Evolutionary conservation across 495 filamentous ascomycete species (phyloP), one percentile per base, ranked within the genome.

Genomic region (Podospora anserina): DNA sequence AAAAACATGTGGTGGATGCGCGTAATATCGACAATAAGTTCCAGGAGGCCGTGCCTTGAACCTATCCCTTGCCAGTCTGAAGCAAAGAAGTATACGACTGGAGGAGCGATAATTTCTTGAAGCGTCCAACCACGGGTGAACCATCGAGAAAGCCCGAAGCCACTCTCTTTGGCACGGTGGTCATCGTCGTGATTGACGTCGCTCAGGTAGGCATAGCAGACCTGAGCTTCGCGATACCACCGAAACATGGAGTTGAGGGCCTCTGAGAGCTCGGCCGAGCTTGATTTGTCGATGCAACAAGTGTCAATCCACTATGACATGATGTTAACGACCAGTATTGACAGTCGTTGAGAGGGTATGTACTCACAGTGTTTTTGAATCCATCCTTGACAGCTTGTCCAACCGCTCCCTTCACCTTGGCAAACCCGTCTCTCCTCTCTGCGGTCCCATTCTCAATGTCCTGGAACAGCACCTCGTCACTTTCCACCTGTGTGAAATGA

Each of bases 401-500:
- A 63, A 73, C 77, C 4, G 74, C 66, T n/a, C 60, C 63, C 27
- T 66, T 27, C 15, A 80, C 70, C 67, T 80, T 78, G 13, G 32
- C 61, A 54, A 65, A 74, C n/a, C 75, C 75, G 3, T 61, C 44
- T 44, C 73, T 73, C 3, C 32, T 23, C 0, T 44, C 57, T 15
- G 65, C 68, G 39, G 61, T 66, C n/a, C 65, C 66, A 26, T 77
- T 49, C 20, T 39, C 5, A 28, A 76, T 70, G 18, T 80, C 76
- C 3, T 73, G 68, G 61, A 78, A 78, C 6, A 69, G 71, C 2
- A 79, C 72, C 67, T 82, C 81, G 2, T 74, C 74, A 9, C 69
- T 67, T 34, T 69, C 74, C 80, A 82, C 0, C 73, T 78, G 63
- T 83, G 80, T 2, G 77, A 80, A 7, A 82, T 69, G 7, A 79